A percentile compares a stretch with the other conserved stretches of the same genome.
Conservation (phyloP, 768 basidiomycete genomes). For the Termitomyces sp. region DNA sequence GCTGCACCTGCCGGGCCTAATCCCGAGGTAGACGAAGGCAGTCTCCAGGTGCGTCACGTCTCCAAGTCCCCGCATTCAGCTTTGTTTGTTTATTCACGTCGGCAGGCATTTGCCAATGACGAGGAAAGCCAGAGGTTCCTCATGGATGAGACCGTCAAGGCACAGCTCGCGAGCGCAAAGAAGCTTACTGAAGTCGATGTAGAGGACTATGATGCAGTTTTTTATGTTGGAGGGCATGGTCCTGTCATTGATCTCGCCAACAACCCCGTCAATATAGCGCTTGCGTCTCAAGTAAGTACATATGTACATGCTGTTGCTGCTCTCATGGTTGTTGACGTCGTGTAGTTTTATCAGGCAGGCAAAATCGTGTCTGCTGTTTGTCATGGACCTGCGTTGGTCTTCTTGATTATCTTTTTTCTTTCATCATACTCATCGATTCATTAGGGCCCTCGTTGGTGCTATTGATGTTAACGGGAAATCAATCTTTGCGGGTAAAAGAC, state of each 20-base stretch:
- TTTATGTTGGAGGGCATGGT: slow-evolving; percentile 78
- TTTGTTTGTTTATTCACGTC: neutral
- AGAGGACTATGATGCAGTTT: slow-evolving; percentile 65
- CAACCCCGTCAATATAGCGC: slow-evolving; percentile 49
- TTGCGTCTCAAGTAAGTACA: slow-evolving; percentile 53
- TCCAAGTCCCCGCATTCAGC: neutral
- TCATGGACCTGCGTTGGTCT: slow-evolving; percentile 67
- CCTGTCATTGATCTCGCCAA: slow-evolving; percentile 66
- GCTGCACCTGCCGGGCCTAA: slow-evolving; percentile 60
- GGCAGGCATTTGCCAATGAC: slow-evolving; percentile 45
- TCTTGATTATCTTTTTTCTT: neutral
- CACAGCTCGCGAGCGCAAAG: slow-evolving; percentile 51
- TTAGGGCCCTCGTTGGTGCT: slow-evolving; percentile 52
- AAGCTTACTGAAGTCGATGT: slow-evolving; percentile 53
- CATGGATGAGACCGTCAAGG: slow-evolving; percentile 43
- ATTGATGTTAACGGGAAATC: slow-evolving; percentile 52
- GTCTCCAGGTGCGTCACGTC: slow-evolving; percentile 37
- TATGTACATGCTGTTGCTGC: neutral
- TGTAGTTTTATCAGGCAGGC: slow-evolving; percentile 59
- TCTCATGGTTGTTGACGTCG: neutral
- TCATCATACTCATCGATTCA: neutral
- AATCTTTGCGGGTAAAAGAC: slow-evolving; percentile 52
- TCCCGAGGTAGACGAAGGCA: slow-evolving; percentile 60
- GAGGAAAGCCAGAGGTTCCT: slow-evolving; percentile 54
- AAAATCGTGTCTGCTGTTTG: slow-evolving; percentile 73